These are phyloP conservation scores for Nemania sp. DNA, from an alignment of 2,329 filamentous ascomycete species.

Conservation along the genomic window DNA sequence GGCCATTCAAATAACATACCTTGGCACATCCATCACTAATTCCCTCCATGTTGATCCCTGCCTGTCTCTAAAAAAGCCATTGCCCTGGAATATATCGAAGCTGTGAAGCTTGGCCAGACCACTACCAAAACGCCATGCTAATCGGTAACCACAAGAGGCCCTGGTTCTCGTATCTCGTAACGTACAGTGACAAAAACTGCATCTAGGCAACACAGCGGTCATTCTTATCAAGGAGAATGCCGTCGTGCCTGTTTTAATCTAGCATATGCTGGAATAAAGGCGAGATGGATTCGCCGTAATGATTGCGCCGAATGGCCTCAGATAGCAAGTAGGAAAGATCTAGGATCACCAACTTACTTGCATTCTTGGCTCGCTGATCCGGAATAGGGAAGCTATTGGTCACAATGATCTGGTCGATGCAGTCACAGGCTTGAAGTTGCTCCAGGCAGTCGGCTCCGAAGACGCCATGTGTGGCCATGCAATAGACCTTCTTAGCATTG, in stretches of 20 bases:
- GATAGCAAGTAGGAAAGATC: constrained; percentile 86
- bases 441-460: constrained; percentile 89
- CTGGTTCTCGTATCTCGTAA: constrained; percentile 33
- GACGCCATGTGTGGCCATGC: constrained; percentile 94
- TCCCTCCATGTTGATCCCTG: constrained; percentile 34
- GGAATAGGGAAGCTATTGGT: constrained; percentile 97
- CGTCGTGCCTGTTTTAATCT: constrained; percentile 46
- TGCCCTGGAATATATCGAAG: neutral
- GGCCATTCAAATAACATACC: constrained; percentile 30
- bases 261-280: constrained; percentile 68
- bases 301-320: constrained; percentile 92
- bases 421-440: constrained; percentile 88
- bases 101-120: constrained; percentile 23
- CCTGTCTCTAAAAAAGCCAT: constrained; percentile 29
- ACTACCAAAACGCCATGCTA: constrained; percentile 36
- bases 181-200: constrained; percentile 24
- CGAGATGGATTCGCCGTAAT: constrained; percentile 87
- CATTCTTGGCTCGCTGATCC: constrained; percentile 68
- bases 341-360: constrained; percentile 83
- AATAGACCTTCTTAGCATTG: constrained; percentile 90
- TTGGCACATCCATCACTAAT: constrained; percentile 29
- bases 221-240: constrained; percentile 15
- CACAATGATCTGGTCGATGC: constrained; percentile 91
- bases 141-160: constrained; percentile 27
- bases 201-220: constrained; percentile 30